Evolutionary conservation across 2,329 filamentous ascomycete genomes (phyloP), one percentile per base, ranked within the genome.

Genomic region (Kalaharituber pfeilii): DNA sequence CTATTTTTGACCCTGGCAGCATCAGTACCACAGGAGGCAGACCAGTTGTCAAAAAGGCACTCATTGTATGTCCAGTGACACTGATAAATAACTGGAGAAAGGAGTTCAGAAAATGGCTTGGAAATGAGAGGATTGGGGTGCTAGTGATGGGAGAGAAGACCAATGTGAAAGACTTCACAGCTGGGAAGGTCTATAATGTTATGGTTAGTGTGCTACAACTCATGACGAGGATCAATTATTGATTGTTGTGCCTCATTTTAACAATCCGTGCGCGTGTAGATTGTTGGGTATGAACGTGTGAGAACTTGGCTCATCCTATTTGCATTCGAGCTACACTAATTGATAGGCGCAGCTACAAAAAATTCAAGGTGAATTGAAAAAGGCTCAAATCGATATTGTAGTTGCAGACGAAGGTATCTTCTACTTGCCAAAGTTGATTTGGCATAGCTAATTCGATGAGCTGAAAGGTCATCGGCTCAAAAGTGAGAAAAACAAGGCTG

Each of bases 51-150:
- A 81, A 76, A 59, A 85, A 84, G 63, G 81, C 81, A 0, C 68
- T 86, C 49, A 80, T 86, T 57, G 81, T 85, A 1, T 85, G 82
- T 60, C 82, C 82, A 0, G 82, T 82, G 4, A 82, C 80, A 1
- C 67, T 85, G 8, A 82, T 84, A 58, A 76, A 77, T 56, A 86
- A 86, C 59, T 86, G 82, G 81, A 75, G 77, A 53, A 79, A 79
- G 59, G 82, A 86, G 64, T 82, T 85, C 59, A 74, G 74, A 55
- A 85, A 84, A 63, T 86, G 82, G 82, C 72, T 86, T 1, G 81
- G 81, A 0, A 80, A 77, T 59, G 80, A 84, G 61, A 71, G 79
- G 22, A 75, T 85, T 54, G 81, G 81, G 3, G 79, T 85, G 1
- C 79, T 83, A 60, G 75, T 84, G 11, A 75, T 75, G 20, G 73